Evolutionary conservation across 2,329 filamentous ascomycete species (phyloP).

Genomic region (Hirsutella minnesotensis): DNA sequence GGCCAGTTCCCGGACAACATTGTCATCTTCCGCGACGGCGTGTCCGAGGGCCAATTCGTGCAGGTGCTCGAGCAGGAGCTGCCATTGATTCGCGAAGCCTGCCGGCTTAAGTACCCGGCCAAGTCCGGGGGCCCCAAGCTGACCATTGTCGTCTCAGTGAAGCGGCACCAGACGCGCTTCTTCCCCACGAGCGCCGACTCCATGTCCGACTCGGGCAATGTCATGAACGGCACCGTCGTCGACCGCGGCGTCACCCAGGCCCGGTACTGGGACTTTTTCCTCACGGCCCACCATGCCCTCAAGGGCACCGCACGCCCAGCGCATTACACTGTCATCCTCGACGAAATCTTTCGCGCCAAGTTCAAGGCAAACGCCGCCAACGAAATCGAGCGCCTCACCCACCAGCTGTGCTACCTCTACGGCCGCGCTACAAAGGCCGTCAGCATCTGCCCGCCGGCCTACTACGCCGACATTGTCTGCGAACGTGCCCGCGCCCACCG

Average conservation of each 20-base stretch:
- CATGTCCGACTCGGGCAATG: constrained; percentile 48
- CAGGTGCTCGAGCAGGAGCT: constrained; percentile 59
- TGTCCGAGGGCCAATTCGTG: constrained; percentile 75
- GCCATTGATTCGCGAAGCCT: constrained; percentile 52
- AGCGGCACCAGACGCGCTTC: constrained; percentile 82
- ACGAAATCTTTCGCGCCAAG: constrained; percentile 50
- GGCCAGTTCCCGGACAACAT: constrained; percentile 55
- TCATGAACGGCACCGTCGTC: constrained; percentile 66
- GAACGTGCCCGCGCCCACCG: constrained; percentile 66
- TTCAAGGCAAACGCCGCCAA: constrained; percentile 42
- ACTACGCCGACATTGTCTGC: constrained; percentile 81
- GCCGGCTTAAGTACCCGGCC: constrained; percentile 43
- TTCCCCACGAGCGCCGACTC: constrained; percentile 50
- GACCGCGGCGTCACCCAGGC: constrained; percentile 72
- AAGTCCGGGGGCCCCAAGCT: constrained; percentile 41
- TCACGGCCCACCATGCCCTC: constrained; percentile 69
- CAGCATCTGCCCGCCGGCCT: constrained; percentile 75
- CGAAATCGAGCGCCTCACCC: constrained; percentile 59
- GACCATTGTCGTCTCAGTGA: constrained; percentile 69
- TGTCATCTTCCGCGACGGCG: constrained; percentile 78
- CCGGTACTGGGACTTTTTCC: constrained; percentile 72
- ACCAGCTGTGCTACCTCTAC: constrained; percentile 73
- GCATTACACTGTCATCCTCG: constrained; percentile 67
- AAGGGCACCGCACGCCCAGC: constrained; percentile 76
- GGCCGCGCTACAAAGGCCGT: constrained; percentile 82